Conservation (phyloP, 352 stramenopile species). For the Phytophthora chlamydospora region DNA sequence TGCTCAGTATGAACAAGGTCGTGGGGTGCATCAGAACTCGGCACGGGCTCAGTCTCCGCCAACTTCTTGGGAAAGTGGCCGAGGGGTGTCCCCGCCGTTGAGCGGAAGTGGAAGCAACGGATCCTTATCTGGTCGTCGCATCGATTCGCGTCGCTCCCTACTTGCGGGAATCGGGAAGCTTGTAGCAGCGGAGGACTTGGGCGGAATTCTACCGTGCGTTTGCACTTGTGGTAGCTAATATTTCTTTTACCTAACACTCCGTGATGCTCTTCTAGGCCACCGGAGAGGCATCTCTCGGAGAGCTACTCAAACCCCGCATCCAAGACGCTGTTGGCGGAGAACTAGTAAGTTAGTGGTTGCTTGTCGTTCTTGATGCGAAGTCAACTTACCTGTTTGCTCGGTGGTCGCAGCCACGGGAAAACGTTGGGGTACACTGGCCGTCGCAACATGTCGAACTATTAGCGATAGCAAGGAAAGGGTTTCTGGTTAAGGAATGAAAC, state of each 20-base stretch:
- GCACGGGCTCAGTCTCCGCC: slow-evolving; percentile 20
- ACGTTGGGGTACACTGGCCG: slow-evolving; percentile 56
- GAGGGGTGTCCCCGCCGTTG: slow-evolving; percentile 19
- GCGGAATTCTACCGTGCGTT: slow-evolving; percentile 48
- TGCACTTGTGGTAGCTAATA: neutral
- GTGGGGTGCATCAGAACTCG: slow-evolving; percentile 18
- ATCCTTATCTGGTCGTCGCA: slow-evolving; percentile 45
- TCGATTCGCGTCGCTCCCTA: slow-evolving; percentile 66
- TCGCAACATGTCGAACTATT: slow-evolving; percentile 35
- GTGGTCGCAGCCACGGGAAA: slow-evolving; percentile 34
- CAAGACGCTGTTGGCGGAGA: slow-evolving; percentile 71
- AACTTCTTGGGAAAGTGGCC: slow-evolving; percentile 10
- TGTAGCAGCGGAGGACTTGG: slow-evolving; percentile 60
- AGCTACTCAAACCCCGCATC: slow-evolving; percentile 57
- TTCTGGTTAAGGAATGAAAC: no score
- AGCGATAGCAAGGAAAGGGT: no score
- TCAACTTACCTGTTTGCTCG: neutral
- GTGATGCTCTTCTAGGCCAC: slow-evolving; percentile 26
- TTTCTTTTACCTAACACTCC: neutral
- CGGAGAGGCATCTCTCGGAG: slow-evolving; percentile 55
- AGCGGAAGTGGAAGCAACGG: slow-evolving; percentile 35
- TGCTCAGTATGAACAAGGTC: slow-evolving; percentile 34
- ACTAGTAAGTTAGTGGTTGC: slow-evolving; percentile 58
- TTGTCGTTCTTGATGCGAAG: neutral
- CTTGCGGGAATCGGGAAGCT: slow-evolving; percentile 79